A percentile compares a stretch with the other conserved stretches of the same genome.
Conservation (phyloP, 2,329 filamentous ascomycete species). For the Rhynchosporium secalis region DNA sequence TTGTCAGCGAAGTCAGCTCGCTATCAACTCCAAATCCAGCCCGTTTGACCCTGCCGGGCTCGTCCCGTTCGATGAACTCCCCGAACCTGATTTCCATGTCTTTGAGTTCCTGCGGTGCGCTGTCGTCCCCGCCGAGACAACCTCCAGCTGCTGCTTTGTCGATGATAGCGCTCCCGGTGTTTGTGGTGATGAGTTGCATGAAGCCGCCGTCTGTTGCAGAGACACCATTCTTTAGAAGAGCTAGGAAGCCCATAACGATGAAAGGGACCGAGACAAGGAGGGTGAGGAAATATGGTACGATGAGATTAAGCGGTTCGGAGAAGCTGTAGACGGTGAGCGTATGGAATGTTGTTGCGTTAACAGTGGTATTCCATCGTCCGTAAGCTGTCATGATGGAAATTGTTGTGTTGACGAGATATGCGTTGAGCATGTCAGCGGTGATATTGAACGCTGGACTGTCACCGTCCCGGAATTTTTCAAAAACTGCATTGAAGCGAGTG, state of each 20-base stretch:
- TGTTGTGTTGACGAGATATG: slow-evolving; percentile 30
- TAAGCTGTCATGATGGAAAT: slow-evolving; percentile 24
- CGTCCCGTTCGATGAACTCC: slow-evolving; percentile 24
- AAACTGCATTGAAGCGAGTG: slow-evolving; percentile 27
- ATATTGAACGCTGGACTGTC: slow-evolving; percentile 20
- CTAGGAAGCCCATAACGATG: slow-evolving; percentile 21
- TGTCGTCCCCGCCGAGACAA: slow-evolving; percentile 27
- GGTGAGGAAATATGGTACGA: slow-evolving; percentile 31
- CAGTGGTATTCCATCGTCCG: slow-evolving; percentile 21
- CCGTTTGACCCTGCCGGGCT: slow-evolving; percentile 17
- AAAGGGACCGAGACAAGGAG: slow-evolving; percentile 25
- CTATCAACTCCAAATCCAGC: slow-evolving; percentile 29
- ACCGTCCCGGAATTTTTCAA: slow-evolving; percentile 11
- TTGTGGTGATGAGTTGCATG: slow-evolving; percentile 28
- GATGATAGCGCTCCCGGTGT: slow-evolving; percentile 24
- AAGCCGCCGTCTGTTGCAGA: slow-evolving; percentile 29
- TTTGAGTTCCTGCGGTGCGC: slow-evolving; percentile 25
- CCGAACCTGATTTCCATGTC: slow-evolving; percentile 29
- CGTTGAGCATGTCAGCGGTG: slow-evolving; percentile 26
- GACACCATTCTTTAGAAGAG: slow-evolving; percentile 26
- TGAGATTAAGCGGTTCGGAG: slow-evolving; percentile 25
- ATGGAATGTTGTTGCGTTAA: slow-evolving; percentile 20
- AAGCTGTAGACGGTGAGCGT: slow-evolving; percentile 30
- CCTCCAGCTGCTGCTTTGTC: slow-evolving; percentile 29
- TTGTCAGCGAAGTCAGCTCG: slow-evolving; percentile 24